Percentiles rank a stretch among this genome's conserved stretches.
Evolutionary conservation across 345 rosid species (phyloP).

Genomic region (Lepidium sativum): DNA sequence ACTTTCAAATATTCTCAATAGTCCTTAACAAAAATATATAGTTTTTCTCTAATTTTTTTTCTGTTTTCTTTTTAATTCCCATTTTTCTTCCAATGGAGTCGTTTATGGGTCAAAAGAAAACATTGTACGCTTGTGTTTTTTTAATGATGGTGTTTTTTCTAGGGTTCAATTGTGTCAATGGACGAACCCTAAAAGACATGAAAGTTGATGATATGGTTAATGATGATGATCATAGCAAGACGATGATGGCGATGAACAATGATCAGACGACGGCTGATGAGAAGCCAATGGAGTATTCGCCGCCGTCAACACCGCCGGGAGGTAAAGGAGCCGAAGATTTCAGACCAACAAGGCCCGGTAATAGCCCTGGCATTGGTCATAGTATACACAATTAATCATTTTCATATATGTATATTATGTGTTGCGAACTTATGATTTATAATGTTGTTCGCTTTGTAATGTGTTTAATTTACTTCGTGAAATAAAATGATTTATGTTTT

Average conservation of each 20-base stretch:
- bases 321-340: constrained; percentile 34
- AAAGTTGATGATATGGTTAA: constrained; percentile 1
- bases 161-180: constrained; percentile 27
- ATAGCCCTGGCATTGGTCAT: constrained; percentile 62
- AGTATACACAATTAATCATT: constrained; percentile 10
- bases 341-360: constrained; percentile 60
- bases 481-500: background rate
- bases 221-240: constrained; percentile 8
- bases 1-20: background rate
- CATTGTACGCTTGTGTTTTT: constrained; percentile 20
- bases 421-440: too few species aligned
- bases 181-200: constrained; percentile 29
- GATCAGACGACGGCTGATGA: background rate
- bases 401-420: too few species aligned
- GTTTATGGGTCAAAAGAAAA: constrained; percentile 40
- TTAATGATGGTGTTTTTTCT: constrained; percentile 26
- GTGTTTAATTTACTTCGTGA: background rate
- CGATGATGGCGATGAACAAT: background rate
- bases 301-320: constrained; percentile 22
- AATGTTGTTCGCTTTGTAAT: background rate
- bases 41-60: too few species aligned
- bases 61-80: constrained; percentile 9
- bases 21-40: background rate
- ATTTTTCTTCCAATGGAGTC: constrained; percentile 12
- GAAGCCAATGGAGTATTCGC: background rate